Conservation (phyloP, 2,329 filamentous ascomycete species). For the Venturiaceae sp. region DNA sequence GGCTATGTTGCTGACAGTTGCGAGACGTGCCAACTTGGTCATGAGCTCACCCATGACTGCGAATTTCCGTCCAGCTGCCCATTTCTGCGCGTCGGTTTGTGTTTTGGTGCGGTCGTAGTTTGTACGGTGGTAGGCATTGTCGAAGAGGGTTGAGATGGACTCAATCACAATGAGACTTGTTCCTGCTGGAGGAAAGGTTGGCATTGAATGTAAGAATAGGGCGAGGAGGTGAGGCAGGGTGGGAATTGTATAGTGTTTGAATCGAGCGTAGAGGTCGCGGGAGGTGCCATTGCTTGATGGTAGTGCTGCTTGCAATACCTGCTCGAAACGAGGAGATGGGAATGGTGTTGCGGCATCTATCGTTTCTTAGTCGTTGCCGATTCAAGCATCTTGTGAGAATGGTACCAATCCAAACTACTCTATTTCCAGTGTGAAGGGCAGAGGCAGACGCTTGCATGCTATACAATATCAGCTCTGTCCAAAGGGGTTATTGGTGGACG, state of each 20-base stretch:
- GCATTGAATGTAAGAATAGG: constrained; percentile 58
- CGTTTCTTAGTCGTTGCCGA: constrained; percentile 2
- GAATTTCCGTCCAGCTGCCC: constrained; percentile 40
- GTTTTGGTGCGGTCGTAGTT: constrained; percentile 33
- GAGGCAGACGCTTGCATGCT: constrained; percentile 63
- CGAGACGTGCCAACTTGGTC: constrained; percentile 55
- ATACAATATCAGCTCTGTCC: constrained; percentile 11
- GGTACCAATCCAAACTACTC: constrained; percentile 77
- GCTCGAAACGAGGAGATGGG: constrained; percentile 35
- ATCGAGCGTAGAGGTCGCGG: constrained; percentile 24
- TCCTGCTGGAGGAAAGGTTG: constrained; percentile 49
- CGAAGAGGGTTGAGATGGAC: constrained; percentile 65
- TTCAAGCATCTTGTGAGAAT: constrained; percentile 15
- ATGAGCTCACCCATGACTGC: constrained; percentile 59
- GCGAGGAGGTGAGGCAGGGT: constrained; percentile 60
- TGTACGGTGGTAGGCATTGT: constrained; percentile 62
- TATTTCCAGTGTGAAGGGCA: constrained; percentile 48
- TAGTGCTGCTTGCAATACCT: constrained; percentile 27
- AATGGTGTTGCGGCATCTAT: constrained; percentile 41
- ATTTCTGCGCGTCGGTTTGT: constrained; percentile 34
- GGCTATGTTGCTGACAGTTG: constrained; percentile 61
- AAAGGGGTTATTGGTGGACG: constrained; percentile 19
- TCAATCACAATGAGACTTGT: constrained; percentile 69
- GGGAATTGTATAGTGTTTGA: constrained; percentile 55
- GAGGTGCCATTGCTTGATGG: constrained; percentile 2